Percentiles rank a stretch among this genome's conserved stretches.
phyloP scores from a whole-genome alignment of 2,329 filamentous ascomycete genomes.

The Neopestalotiopsis rosae region DNA sequence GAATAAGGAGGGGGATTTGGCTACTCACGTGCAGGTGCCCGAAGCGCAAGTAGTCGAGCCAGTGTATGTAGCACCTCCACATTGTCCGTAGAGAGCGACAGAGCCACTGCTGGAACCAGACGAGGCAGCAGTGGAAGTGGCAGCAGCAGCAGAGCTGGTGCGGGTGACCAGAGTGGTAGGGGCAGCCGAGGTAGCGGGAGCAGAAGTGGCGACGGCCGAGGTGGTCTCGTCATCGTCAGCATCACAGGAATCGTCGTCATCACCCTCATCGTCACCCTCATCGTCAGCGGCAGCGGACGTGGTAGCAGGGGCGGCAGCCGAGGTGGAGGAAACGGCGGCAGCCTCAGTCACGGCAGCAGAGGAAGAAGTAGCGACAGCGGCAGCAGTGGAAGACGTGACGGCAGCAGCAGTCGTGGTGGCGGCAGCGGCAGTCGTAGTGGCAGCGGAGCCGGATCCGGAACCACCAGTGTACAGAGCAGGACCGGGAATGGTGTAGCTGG shows the following conservation, averaged over 20 bases:
- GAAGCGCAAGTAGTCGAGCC: slow-evolving; percentile 25
- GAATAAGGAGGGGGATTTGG: background rate
- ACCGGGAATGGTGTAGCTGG: slow-evolving; percentile 32
- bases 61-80: slow-evolving; percentile 23
- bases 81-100: slow-evolving; percentile 23
- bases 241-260: slow-evolving; percentile 16
- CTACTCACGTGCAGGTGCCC: slow-evolving; percentile 24
- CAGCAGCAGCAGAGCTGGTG: slow-evolving; percentile 14
- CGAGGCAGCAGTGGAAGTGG: slow-evolving; percentile 12
- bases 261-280: background rate
- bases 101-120: slow-evolving; percentile 7
- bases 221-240: slow-evolving; percentile 12
- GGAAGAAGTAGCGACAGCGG: slow-evolving; percentile 5
- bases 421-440: slow-evolving; percentile 4
- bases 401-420: slow-evolving; percentile 7
- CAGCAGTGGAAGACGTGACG: background rate
- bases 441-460: slow-evolving; percentile 8
- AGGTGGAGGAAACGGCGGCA: slow-evolving; percentile 2
- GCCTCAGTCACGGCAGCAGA: background rate
- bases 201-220: background rate
- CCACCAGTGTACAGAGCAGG: slow-evolving; percentile 23
- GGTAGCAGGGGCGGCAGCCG: slow-evolving; percentile 14
- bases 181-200: slow-evolving; percentile 7
- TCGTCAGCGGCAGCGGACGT: slow-evolving; percentile 1
- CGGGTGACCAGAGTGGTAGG: slow-evolving; percentile 20